These are phyloP conservation scores for Hypoxylon sp. DNA, from an alignment of 2,329 filamentous ascomycete species.

Conservation along the genomic window DNA sequence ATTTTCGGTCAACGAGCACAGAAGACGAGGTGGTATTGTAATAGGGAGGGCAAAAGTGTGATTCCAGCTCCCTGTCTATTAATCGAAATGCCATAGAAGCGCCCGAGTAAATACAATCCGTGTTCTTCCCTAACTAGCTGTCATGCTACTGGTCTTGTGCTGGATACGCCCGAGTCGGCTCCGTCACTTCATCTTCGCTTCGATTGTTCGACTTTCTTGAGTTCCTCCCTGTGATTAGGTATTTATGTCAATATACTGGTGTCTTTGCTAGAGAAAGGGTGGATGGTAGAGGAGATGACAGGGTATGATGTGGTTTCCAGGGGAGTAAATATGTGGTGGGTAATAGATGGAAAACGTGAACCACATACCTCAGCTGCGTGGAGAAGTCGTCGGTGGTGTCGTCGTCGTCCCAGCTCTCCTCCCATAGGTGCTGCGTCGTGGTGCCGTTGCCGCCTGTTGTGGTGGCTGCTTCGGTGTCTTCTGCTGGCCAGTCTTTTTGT, in stretches of 20 bases:
- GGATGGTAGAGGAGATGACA: neutral
- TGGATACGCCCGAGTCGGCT: neutral
- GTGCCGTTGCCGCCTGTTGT: constrained; percentile 69
- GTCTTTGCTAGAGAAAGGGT: neutral
- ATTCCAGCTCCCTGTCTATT: constrained; percentile 19
- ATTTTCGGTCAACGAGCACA: neutral
- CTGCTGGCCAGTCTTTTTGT: constrained; percentile 85
- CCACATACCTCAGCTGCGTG: constrained; percentile 86
- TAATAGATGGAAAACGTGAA: neutral
- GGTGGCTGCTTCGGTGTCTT: constrained; percentile 82
- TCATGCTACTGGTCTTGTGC: neutral
- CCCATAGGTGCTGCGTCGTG: constrained; percentile 86
- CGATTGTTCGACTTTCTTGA: constrained; percentile 90
- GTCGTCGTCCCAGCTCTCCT: constrained; percentile 99
- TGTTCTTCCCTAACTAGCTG: constrained; percentile 3
- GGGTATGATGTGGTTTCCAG: neutral
- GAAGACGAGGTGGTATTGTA: neutral
- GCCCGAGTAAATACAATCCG: constrained; percentile 26
- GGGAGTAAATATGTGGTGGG: neutral
- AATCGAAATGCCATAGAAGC: constrained; percentile 13
- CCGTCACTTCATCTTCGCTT: constrained; percentile 68
- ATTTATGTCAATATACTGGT: constrained; percentile 14
- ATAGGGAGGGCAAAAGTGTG: neutral
- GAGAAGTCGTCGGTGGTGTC: constrained; percentile 98
- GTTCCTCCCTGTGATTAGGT: constrained; percentile 75